phyloP scores from a whole-genome alignment of 139 green algal genomes.

The Bryopsis sp. region DNA sequence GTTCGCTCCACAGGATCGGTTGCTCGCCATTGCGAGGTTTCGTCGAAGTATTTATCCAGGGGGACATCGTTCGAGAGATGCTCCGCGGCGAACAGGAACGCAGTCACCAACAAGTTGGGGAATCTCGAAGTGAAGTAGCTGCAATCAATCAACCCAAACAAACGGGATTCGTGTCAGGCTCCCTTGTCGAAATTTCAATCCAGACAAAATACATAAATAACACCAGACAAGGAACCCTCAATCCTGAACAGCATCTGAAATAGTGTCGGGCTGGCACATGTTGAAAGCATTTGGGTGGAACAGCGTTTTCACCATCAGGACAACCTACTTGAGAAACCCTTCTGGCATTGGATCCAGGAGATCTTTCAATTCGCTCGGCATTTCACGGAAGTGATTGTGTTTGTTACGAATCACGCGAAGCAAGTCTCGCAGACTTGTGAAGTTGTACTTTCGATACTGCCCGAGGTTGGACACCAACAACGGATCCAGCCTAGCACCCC shows the following conservation, averaged over 20 bases:
- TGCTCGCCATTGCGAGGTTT: neutral
- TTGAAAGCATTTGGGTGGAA: too few relatives aligned
- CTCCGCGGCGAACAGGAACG: slow-evolving; percentile 64
- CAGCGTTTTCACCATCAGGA: too few relatives aligned
- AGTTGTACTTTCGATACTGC: slow-evolving; percentile 67
- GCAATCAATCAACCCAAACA: slow-evolving; percentile 2
- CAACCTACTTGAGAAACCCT: slow-evolving; percentile 44
- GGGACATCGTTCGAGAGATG: slow-evolving; percentile 42
- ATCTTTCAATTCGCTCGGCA: slow-evolving; percentile 64
- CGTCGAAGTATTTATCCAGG: slow-evolving; percentile 51
- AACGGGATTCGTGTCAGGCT: too few relatives aligned
- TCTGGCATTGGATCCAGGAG: slow-evolving; percentile 54
- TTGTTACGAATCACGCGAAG: slow-evolving; percentile 98
- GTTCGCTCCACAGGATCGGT: neutral
- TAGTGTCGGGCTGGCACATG: neutral
- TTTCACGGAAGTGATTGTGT: slow-evolving; percentile 89
- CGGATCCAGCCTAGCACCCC: slow-evolving; percentile 55
- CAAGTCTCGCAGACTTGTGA: slow-evolving; percentile 76
- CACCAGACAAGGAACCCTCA: too few relatives aligned
- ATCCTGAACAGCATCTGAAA: slow-evolving; percentile 23
- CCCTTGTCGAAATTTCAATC: too few relatives aligned
- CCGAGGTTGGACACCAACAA: slow-evolving; percentile 82
- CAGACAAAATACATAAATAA: too few relatives aligned
- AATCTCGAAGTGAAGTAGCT: slow-evolving; percentile 77
- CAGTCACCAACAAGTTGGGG: slow-evolving; percentile 70